These are phyloP conservation scores for Coriolopsis trogii DNA, from an alignment of 1,284 basidiomycete species.

Conservation along the genomic window DNA sequence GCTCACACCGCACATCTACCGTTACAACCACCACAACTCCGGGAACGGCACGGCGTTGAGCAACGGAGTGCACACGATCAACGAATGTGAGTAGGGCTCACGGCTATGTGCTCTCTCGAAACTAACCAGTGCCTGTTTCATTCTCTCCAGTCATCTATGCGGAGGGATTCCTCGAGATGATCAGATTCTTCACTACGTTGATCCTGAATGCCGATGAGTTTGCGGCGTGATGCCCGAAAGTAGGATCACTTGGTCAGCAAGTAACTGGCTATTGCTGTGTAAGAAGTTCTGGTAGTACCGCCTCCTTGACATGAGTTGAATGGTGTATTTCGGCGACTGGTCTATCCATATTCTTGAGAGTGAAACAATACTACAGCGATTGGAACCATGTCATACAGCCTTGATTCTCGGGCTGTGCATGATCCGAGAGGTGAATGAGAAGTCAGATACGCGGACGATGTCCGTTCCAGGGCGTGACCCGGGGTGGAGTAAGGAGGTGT, in stretches of 20 bases:
- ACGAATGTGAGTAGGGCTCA: slow-evolving; percentile 39
- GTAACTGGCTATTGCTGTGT: too few relatives aligned
- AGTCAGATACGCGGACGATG: too few relatives aligned
- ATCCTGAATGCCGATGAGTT: slow-evolving; percentile 53
- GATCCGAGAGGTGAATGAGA: too few relatives aligned
- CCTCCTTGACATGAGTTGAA: too few relatives aligned
- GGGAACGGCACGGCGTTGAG: slow-evolving; percentile 37
- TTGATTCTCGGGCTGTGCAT: too few relatives aligned
- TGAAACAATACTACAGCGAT: too few relatives aligned
- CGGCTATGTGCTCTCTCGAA: background rate
- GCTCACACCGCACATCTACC: slow-evolving; percentile 50
- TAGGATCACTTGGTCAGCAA: too few relatives aligned
- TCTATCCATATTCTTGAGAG: too few relatives aligned
- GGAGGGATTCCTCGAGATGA: slow-evolving; percentile 44
- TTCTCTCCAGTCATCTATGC: slow-evolving; percentile 36
- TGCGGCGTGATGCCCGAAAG: slow-evolving; percentile 6
- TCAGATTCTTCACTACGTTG: slow-evolving; percentile 48
- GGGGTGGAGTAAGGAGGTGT: slow-evolving; percentile 3
- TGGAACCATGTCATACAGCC: too few relatives aligned
- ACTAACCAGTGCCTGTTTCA: slow-evolving; percentile 6
- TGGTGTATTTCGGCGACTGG: too few relatives aligned
- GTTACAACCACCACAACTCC: slow-evolving; percentile 45
- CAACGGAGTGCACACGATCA: slow-evolving; percentile 61
- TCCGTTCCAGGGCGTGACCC: background rate
- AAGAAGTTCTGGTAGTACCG: too few relatives aligned